Base-by-base conservation (phyloP, 768 basidiomycete species). In the Boletus sensibilis region DNA sequence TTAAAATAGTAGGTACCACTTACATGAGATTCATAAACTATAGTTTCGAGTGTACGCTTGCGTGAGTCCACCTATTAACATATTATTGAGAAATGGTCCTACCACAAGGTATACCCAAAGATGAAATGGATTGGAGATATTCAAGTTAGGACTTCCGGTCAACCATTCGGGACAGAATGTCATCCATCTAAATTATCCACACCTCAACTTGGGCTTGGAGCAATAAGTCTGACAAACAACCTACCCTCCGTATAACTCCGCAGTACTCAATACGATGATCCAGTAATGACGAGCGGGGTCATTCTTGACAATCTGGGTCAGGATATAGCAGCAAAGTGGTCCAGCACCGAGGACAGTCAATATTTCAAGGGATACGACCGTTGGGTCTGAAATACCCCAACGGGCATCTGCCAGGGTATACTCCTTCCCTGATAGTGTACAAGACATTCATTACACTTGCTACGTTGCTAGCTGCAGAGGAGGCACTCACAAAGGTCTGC, bases 81-180 rank as follows among this genome's bases (percentile, higher is more conserved):
- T n/a, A 1, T 34, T 0, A 20, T 21, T 16, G 44, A 29, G 9
- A 54, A 56, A 16, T 18, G 21, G n/a, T 79, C 87, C 63, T 66
- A 92, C 90, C 56, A 86, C 66, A 40, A 92, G 84, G 72, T 92
- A 91, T 11, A 92, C 84, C 89, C 89, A 93, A 50, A 91, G 77
- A 65, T 85, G 81, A 37, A 92, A 72, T 27, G 76, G 73, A 62
- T 90, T 89, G 9, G 86, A 87, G 0, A 82, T 89, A 64, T 88
- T 79, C 51, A 93, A 72, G 68, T 79, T 88, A 1, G 85, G 83
- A 64, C 82, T 88, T 20, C 88, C 89, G 1, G 81, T 85, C 46
- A 93, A 74, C 90, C 90, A 92, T 72, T 92, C 91, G 1, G 91
- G 91, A 65, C 85, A 86, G 73, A 93, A 93, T 3, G 90, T 93